Conservation (phyloP, 2,329 filamentous ascomycete genomes). For the Diaporthe batatas region DNA sequence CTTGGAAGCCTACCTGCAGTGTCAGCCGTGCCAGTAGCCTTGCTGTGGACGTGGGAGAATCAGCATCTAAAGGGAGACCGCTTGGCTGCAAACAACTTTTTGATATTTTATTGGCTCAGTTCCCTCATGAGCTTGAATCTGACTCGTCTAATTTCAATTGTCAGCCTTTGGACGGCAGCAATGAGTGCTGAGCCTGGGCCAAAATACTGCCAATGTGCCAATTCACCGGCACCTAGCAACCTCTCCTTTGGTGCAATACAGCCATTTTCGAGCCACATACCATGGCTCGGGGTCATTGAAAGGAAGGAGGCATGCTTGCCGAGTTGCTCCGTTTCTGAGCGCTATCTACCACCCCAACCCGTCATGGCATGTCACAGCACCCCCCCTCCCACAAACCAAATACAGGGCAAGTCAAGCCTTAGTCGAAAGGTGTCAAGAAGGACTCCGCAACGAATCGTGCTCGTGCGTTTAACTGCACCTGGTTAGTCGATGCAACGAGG, state of each 20-base stretch:
- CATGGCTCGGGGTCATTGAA: neutral
- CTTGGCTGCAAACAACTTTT: neutral
- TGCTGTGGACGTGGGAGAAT: neutral
- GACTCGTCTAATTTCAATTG: neutral
- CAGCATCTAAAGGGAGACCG: no score
- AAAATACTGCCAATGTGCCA: neutral
- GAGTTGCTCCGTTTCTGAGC: neutral
- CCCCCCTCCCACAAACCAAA: neutral
- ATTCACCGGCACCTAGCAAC: neutral
- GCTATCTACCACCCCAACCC: neutral
- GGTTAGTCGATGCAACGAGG: slow-evolving; percentile 45
- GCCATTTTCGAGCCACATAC: neutral
- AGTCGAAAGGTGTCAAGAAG: slow-evolving; percentile 82
- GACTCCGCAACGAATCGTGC: slow-evolving; percentile 98
- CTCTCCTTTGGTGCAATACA: neutral
- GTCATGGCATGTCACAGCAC: neutral
- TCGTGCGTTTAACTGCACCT: slow-evolving; percentile 85
- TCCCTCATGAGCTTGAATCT: neutral
- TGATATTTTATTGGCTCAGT: neutral
- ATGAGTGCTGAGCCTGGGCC: neutral
- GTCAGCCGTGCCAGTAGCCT: neutral
- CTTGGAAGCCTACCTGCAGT: neutral
- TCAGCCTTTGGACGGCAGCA: neutral
- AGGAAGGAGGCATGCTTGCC: neutral
- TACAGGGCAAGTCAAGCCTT: neutral